Percentiles rank a stretch among this genome's conserved stretches.
phyloP scores from a whole-genome alignment of 1,139 yeast genomes.

The Tardiomyces blankii region DNA sequence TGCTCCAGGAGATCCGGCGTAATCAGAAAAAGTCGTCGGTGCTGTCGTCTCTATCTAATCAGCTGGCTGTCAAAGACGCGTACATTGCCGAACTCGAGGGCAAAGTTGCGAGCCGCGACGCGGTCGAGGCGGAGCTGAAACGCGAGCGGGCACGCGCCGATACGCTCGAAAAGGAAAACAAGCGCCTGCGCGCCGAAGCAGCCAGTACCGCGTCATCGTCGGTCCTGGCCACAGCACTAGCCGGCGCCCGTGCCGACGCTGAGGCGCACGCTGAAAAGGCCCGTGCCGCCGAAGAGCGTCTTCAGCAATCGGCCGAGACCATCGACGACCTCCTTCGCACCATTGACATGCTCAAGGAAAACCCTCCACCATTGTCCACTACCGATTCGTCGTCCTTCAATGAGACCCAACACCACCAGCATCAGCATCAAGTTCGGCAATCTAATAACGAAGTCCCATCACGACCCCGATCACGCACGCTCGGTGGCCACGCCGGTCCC shows the following conservation, averaged over 20 bases:
- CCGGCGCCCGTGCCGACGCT: conserved; percentile 10
- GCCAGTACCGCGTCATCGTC: conserved; percentile 1
- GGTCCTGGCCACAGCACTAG: conserved; percentile 5
- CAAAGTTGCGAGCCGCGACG: conserved; percentile 3
- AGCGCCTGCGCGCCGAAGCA: conserved; percentile 2
- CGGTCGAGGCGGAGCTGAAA: conserved; percentile 5
- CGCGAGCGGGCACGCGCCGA: conserved; percentile 2
- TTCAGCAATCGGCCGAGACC: conserved; percentile 8
- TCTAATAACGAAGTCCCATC: no score
- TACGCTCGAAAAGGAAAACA: conserved; percentile 10
- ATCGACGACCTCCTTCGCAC: conserved; percentile 1
- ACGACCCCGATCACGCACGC: background rate
- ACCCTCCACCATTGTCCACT: conserved; percentile 1
- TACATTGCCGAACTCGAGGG: conserved; percentile 14
- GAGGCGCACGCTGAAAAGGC: conserved; percentile 10
- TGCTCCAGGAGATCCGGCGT: conserved; percentile 22
- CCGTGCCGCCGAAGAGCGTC: conserved; percentile 3
- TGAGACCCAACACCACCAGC: conserved; percentile 2
- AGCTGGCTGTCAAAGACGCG: conserved; percentile 12
- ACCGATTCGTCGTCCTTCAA: conserved; percentile 1
- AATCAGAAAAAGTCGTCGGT: conserved; percentile 9
- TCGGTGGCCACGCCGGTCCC: background rate
- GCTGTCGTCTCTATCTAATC: conserved; percentile 5
- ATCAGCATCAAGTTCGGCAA: background rate
- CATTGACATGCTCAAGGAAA: background rate